phyloP scores from a whole-genome alignment of 768 basidiomycete genomes.

The Pisolithus tinctorius region DNA sequence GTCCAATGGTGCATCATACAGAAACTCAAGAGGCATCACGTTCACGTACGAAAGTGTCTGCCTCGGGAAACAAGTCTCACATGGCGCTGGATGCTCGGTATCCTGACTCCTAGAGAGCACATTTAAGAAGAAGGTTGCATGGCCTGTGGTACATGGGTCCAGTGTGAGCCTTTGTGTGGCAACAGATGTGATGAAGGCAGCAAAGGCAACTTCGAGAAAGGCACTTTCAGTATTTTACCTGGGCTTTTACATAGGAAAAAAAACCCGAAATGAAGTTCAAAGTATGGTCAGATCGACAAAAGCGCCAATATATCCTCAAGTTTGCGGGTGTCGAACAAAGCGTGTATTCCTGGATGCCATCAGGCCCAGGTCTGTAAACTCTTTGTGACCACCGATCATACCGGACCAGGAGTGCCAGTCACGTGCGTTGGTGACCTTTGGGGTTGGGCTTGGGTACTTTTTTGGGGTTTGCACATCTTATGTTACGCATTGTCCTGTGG shows the following conservation, averaged over 20 bases:
- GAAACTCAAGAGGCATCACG: conserved; percentile 78
- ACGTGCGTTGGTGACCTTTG: too few species aligned
- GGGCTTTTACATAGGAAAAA: too few species aligned
- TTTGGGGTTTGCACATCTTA: too few species aligned
- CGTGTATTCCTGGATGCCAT: too few species aligned
- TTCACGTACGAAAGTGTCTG: conserved; percentile 73
- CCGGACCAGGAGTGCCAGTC: too few species aligned
- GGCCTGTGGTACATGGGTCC: conserved; percentile 50
- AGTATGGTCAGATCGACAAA: conserved; percentile 9
- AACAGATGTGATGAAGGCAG: conserved; percentile 36
- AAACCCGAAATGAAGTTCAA: too few species aligned
- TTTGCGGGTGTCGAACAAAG: too few species aligned
- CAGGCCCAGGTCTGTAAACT: too few species aligned
- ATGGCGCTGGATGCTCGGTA: conserved; percentile 65
- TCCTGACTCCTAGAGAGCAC: conserved; percentile 56
- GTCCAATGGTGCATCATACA: conserved; percentile 54
- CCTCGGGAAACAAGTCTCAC: conserved; percentile 43
- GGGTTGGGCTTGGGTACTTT: too few species aligned
- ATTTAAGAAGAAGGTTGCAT: conserved; percentile 41
- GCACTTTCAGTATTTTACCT: conserved; percentile 29
- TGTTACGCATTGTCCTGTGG: too few species aligned
- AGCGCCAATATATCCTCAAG: too few species aligned
- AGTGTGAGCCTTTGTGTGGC: conserved; percentile 48
- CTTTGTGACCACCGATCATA: too few species aligned
- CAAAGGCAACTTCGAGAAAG: conserved; percentile 43